Conservation (phyloP, 2,329 filamentous ascomycete species). For the Ilyonectria robusta region DNA sequence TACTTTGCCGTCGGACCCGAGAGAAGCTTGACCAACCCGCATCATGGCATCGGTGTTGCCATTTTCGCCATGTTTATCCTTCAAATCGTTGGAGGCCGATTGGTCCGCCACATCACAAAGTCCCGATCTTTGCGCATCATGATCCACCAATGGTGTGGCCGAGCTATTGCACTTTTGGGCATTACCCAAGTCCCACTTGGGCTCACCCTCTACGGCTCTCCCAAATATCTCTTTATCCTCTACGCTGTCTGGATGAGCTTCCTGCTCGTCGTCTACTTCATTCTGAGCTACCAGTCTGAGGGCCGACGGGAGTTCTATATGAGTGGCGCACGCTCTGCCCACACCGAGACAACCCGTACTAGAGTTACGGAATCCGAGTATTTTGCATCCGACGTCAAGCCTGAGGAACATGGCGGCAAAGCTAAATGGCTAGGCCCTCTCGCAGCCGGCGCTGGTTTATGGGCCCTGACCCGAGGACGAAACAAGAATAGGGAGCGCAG, state of each 20-base stretch:
- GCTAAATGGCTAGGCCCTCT: slow-evolving; percentile 67
- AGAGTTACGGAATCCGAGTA: slow-evolving; percentile 59
- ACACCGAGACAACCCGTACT: slow-evolving; percentile 61
- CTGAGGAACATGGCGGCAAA: slow-evolving; percentile 51
- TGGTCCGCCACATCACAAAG: slow-evolving; percentile 69
- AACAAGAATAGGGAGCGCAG: slow-evolving; percentile 60
- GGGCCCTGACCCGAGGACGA: slow-evolving; percentile 61
- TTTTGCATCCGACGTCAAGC: slow-evolving; percentile 53
- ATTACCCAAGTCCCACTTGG: slow-evolving; percentile 91
- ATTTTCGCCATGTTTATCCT: slow-evolving; percentile 81
- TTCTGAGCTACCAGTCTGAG: slow-evolving; percentile 80
- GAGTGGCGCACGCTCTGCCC: slow-evolving; percentile 69
- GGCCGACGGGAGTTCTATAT: slow-evolving; percentile 68
- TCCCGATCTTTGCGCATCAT: slow-evolving; percentile 67
- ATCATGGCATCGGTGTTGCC: slow-evolving; percentile 87
- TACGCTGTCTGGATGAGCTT: slow-evolving; percentile 84
- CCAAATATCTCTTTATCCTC: slow-evolving; percentile 86
- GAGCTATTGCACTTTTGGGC: slow-evolving; percentile 83
- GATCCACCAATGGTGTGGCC: slow-evolving; percentile 91
- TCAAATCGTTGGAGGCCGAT: slow-evolving; percentile 78
- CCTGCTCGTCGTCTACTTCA: slow-evolving; percentile 82
- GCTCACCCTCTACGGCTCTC: slow-evolving; percentile 92
- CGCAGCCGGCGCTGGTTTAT: slow-evolving; percentile 65
- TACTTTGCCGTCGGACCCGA: slow-evolving; percentile 83
- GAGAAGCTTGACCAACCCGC: slow-evolving; percentile 82